Conservation (phyloP, 495 filamentous ascomycete genomes). For the Glarea lozoyensis region DNA sequence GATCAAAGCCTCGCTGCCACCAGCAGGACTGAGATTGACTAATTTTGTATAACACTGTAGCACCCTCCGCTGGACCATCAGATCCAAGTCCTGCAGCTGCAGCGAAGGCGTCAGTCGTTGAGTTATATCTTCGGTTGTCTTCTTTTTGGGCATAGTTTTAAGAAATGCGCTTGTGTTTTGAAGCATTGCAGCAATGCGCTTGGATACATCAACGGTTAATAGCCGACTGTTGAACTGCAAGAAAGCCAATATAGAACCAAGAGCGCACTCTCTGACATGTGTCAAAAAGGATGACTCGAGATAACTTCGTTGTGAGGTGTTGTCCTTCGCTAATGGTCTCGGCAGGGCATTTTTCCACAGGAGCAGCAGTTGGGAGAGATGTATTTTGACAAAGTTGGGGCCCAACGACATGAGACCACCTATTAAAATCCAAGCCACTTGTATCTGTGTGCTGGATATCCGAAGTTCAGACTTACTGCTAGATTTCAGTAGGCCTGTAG, state of each 20-base stretch:
- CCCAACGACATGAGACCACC: slow-evolving; percentile 94
- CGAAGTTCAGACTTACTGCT: slow-evolving; percentile 88
- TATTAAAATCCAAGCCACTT: slow-evolving; percentile 96
- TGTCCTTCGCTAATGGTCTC: slow-evolving; percentile 86
- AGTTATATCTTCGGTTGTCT: slow-evolving; percentile 78
- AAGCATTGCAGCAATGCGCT: slow-evolving; percentile 85
- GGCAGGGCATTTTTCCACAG: slow-evolving; percentile 97
- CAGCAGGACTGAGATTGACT: slow-evolving; percentile 72
- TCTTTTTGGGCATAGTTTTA: slow-evolving; percentile 71
- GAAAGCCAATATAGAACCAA: slow-evolving; percentile 86
- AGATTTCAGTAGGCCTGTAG: slow-evolving; percentile 85
- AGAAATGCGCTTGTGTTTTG: slow-evolving; percentile 89
- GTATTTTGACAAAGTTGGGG: slow-evolving; percentile 98
- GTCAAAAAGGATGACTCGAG: slow-evolving; percentile 88
- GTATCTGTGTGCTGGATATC: slow-evolving; percentile 87
- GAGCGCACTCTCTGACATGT: slow-evolving; percentile 90
- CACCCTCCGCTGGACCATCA: slow-evolving; percentile 89
- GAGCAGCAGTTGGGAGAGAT: slow-evolving; percentile 88
- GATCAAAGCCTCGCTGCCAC: slow-evolving; percentile 71
- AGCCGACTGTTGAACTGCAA: slow-evolving; percentile 89
- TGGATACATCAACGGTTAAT: slow-evolving; percentile 90
- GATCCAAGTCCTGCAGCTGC: slow-evolving; percentile 82
- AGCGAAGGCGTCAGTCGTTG: slow-evolving; percentile 79
- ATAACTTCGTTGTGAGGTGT: slow-evolving; percentile 67
- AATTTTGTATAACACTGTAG: slow-evolving; percentile 91